Base-by-base conservation (phyloP, 2,329 filamentous ascomycete species). In the Ophiostoma sp. region DNA sequence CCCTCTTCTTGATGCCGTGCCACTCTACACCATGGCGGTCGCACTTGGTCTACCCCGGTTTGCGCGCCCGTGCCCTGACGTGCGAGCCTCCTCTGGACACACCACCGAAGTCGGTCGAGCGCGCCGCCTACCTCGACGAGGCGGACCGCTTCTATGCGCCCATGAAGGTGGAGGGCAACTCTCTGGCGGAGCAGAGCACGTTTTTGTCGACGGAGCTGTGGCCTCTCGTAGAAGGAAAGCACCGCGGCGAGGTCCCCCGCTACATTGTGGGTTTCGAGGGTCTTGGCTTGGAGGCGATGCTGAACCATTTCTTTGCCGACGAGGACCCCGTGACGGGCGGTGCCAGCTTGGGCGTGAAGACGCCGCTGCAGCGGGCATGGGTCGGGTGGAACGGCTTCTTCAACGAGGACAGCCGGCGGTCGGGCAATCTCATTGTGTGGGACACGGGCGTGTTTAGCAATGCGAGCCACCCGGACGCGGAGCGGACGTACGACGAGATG, bases 11-110 rank as follows among this genome's bases (percentile, higher is more conserved):
- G 31, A 97, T 95, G 87, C 96, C 96, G 11, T 99, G 96, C 83
- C 96, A 99, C 85, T 93, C 92, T 76, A 98, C 95, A 0, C 95
- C 96, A 2, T 98, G 96, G 95, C 92, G 95, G 78, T 94, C 92
- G 19, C 93, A 97, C 79, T 87, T 98, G 52, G 86, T 97, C 75
- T 89, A 96, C 79, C 89, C 93, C 0, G 83, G 85, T 39, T 89
- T 98, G 71, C 83, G 89, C 73, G 94, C 94, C 3, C 95, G 95
- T 85, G 95, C 95, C 0, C 85, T 98, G 19, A 92, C 92, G 6
- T 99, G 96, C 81, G 95, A 98, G 77, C 96, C 96, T 1, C 96
- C 96, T 0, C 83, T 99, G 15, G 84, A 91, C 78, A 88, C 89
- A 0, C 80, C 80, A 1, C 86, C 94, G 0, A 84, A 87, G 33